Base-by-base conservation (phyloP, 2,329 filamentous ascomycete genomes). In the Fusarium mundagurra region DNA sequence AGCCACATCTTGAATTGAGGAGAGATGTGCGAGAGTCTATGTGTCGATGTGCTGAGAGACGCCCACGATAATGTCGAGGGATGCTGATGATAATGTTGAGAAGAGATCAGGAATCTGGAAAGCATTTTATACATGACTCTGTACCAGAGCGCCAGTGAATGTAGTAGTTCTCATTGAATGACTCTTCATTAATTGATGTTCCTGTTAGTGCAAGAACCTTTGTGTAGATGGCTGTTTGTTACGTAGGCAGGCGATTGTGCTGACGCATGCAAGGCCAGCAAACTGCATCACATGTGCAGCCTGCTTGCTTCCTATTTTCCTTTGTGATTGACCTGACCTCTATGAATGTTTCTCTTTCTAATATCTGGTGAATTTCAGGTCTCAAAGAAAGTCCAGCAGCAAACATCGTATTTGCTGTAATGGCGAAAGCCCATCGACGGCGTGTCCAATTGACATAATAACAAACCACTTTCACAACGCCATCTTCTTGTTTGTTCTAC, bases 281-380 rank as follows among this genome's bases (percentile, higher is more conserved):
- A 29, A 17, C 41, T 44, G 16, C 16, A 44, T 24, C 10, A 8
- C 8, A 47, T 6, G 6, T 24, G 41, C 24, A 27, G 17, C 24
- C n/a, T 45, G 7, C 6, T 45, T 17, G 14, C 12, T 38, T 41
- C 11, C 38, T 41, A 4, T 22, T 5, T 24, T 44, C 13, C 3
- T 22, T 43, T 43, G 8, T 16, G 8, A 17, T n/a, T 22, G 7
- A 9, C 20, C 8, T 1, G 17, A 38, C 2, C 10, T 39, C 13
- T 8, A 6, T 39, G 6, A 0, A 39, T 11, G 38, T 5, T 3
- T 31, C 1, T 20, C 20, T 39, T 22, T 22, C 20, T 22, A 39
- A 3, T 39, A 1, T 22, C 6, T 22, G 0, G 38, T 39, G 11
- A 22, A 39, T n/a, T 3, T 6, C 1, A 1, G 3, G 12, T 10